Conservation (phyloP, 2,329 filamentous ascomycete genomes). For the Neocucurbitaria cava region DNA sequence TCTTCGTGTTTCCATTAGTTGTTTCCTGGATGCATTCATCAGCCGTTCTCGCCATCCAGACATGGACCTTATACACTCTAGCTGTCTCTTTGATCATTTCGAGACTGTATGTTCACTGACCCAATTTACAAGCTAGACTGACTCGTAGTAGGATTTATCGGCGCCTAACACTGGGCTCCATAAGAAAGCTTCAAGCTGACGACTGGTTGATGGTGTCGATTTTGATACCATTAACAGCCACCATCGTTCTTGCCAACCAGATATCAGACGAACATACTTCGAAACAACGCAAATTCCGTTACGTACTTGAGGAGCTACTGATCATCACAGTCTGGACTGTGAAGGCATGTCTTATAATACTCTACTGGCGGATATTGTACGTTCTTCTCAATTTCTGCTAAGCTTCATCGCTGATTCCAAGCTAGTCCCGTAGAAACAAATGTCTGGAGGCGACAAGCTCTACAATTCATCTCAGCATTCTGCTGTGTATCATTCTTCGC, state of each 20-base stretch:
- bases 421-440: conserved; percentile 19
- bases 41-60: conserved; percentile 25
- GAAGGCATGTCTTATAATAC: conserved; percentile 35
- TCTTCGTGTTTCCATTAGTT: not conserved
- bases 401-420: conserved; percentile 2
- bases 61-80: conserved; percentile 33
- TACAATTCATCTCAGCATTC: conserved; percentile 18
- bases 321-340: conserved; percentile 35
- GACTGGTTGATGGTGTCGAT: conserved; percentile 39
- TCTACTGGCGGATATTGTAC: conserved; percentile 40
- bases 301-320: conserved; percentile 36
- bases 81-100: conserved; percentile 29
- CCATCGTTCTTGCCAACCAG: conserved; percentile 23
- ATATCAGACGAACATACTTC: not conserved
- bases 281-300: conserved; percentile 22
- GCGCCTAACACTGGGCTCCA: conserved; percentile 27
- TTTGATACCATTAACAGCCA: conserved; percentile 29
- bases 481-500: conserved; percentile 28
- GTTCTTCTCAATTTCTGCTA: not conserved
- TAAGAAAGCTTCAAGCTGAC: conserved; percentile 32
- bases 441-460: conserved; percentile 10
- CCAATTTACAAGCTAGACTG: not conserved
- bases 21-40: conserved; percentile 6
- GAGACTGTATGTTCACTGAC: conserved; percentile 22
- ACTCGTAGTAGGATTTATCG: conserved; percentile 25